Conservation (phyloP, 2,329 filamentous ascomycete species). For the Microcyclospora tardicrescens region DNA sequence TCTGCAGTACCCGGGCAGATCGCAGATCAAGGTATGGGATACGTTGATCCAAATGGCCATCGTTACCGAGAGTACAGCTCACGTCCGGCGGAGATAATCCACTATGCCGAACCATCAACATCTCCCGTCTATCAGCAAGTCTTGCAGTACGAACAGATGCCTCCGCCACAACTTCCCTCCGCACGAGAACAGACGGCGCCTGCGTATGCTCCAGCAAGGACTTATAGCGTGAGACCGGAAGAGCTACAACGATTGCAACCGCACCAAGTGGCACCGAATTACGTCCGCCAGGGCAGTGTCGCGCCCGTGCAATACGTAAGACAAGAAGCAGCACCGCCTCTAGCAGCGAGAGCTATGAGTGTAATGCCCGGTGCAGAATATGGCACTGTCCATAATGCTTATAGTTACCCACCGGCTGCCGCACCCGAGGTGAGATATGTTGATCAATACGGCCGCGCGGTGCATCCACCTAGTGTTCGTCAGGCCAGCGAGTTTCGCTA, state of each 20-base stretch:
- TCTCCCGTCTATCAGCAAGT: conserved; percentile 9
- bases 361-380: conserved; percentile 25
- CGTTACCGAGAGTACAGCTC: conserved; percentile 11
- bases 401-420: conserved; percentile 9
- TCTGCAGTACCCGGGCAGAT: conserved; percentile 12
- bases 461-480: conserved; percentile 16
- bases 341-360: conserved; percentile 25
- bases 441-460: conserved; percentile 26
- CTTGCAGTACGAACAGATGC: conserved; percentile 23
- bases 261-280: conserved; percentile 6
- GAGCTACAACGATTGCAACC: conserved; percentile 34
- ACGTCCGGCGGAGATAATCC: conserved; percentile 9
- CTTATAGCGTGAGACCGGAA: conserved; percentile 31
- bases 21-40: conserved; percentile 12
- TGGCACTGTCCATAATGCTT: conserved; percentile 3
- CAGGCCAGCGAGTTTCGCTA: conserved; percentile 17
- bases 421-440: conserved; percentile 24
- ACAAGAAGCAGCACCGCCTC: conserved; percentile 8
- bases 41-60: conserved; percentile 18
- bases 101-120: conserved; percentile 13
- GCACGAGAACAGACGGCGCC: conserved; percentile 18
- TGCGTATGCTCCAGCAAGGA: conserved; percentile 11
- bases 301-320: conserved; percentile 28
- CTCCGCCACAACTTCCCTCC: conserved; percentile 35
- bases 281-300: conserved; percentile 24